Conservation (phyloP, 2,329 filamentous ascomycete species). For the Sporothrix schenckii region DNA sequence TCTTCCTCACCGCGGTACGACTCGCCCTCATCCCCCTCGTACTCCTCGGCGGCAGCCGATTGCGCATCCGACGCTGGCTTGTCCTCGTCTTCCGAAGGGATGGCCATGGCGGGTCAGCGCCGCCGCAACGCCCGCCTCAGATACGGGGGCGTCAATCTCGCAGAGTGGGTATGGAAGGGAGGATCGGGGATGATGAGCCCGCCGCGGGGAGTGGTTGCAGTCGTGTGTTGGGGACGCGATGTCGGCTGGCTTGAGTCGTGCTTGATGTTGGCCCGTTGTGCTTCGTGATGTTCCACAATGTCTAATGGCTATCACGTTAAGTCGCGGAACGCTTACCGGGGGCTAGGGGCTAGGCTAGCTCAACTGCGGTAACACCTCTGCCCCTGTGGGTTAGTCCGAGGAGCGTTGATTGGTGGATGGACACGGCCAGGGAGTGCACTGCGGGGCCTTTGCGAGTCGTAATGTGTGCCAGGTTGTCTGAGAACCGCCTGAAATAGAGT, state of each 20-base stretch:
- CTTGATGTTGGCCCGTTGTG: not conserved
- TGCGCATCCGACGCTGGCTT: constrained; percentile 34
- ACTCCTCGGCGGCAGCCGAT: constrained; percentile 35
- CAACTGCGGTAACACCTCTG: too few relatives aligned
- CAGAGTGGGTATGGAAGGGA: not conserved
- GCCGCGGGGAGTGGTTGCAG: not conserved
- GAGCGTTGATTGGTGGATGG: constrained; percentile 25
- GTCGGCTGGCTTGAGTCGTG: not conserved
- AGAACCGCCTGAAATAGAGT: not conserved
- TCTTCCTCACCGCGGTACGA: constrained; percentile 35
- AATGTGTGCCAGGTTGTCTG: not conserved
- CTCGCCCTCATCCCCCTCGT: constrained; percentile 39
- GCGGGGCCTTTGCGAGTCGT: constrained; percentile 6
- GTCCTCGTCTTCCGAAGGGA: constrained; percentile 36
- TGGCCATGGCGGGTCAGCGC: constrained; percentile 14
- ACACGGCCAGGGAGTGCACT: not conserved
- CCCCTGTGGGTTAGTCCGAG: not conserved
- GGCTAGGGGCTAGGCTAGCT: not conserved
- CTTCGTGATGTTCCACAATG: constrained; percentile 6
- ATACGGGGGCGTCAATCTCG: not conserved
- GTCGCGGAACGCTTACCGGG: not conserved
- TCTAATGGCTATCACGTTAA: not conserved
- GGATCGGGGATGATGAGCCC: not conserved
- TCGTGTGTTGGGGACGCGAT: not conserved
- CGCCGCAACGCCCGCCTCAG: not conserved